Evolutionary conservation across 345 rosid genomes (phyloP).

Genomic region (Eucalyptus microcorys): DNA sequence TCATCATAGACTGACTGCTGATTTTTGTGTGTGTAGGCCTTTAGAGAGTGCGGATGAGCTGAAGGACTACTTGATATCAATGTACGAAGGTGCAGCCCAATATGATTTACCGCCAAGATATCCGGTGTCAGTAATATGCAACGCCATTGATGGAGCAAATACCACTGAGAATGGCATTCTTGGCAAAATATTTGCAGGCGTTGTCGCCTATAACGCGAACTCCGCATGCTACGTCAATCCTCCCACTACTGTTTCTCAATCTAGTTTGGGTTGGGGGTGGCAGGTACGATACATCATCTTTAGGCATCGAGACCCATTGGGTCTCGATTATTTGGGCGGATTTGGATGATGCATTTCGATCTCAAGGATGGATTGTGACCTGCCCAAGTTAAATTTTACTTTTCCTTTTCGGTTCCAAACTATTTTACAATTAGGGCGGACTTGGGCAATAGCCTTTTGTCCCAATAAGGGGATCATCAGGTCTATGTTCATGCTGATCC

Average conservation of each 20-base stretch:
- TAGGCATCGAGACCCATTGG: too few relatives aligned
- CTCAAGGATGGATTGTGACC: too few relatives aligned
- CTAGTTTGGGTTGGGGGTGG: conserved; percentile 20
- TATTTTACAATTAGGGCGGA: too few relatives aligned
- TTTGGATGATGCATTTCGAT: too few relatives aligned
- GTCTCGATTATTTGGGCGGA: too few relatives aligned
- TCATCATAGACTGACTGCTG: not conserved
- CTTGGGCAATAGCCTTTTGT: too few relatives aligned
- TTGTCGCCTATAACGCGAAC: not conserved
- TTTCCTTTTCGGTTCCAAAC: too few relatives aligned
- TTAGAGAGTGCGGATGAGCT: conserved; percentile 7
- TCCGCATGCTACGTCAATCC: conserved; percentile 1
- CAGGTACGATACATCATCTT: conserved; percentile 13
- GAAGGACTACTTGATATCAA: conserved; percentile 1
- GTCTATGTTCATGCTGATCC: not conserved
- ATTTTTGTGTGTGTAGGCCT: not conserved
- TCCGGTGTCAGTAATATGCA: conserved; percentile 17
- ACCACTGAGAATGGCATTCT: not conserved
- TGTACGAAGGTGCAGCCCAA: conserved; percentile 24
- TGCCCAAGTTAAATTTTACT: too few relatives aligned
- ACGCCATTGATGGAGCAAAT: conserved; percentile 10
- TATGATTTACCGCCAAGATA: conserved; percentile 13
- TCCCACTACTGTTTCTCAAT: not conserved
- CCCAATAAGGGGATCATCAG: too few relatives aligned
- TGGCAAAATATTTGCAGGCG: conserved; percentile 14